Base-by-base conservation (phyloP, 306 rosid species). In the Parietaria judaica region DNA sequence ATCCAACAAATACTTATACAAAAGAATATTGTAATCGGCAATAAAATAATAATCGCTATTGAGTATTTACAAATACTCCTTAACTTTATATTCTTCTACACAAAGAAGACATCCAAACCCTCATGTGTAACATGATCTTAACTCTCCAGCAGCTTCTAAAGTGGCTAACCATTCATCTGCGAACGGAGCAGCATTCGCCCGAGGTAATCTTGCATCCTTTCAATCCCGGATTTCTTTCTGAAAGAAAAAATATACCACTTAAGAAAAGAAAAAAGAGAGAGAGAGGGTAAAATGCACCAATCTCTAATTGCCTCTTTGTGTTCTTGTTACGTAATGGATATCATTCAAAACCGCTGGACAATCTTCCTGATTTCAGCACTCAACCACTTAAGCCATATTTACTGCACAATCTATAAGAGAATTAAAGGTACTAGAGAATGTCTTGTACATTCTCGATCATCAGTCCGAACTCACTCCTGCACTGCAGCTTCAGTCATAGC, bases 141-240 rank as follows among this genome's bases (percentile, higher is more conserved):
- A 95, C 96, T 92, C 98, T 77, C 98, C 98, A 54, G 98, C 96
- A 49, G 94, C 89, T 86, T 88, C 96, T 61, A 92, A 50, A 70
- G 94, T 95, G 61, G 96, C 90, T 67, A 92, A 72, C 98, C 98
- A 92, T 76, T 92, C 98, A 38, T 92, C 96, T 61, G 96, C 83
- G 66, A 88, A 92, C 0, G 95, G 96, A 79, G 58, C 82, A 49
- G 65, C 88, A 72, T 84, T 63, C 45, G 77, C 58, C 23, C 58
- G 49, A 70, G 68, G 70, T 44, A 66, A 48, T 85, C 81, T 66
- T 51, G 83, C 66, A 59, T 78, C 74, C 54, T 67, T 31, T 70
- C 65, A 48, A 50, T 75, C 49, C 43, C 72, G 45, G 79, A 65
- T 39, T 73, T 71, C 54, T 60, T 38, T 31, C 96, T 80, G 85